Evolutionary conservation across 805 yeast species (phyloP), one percentile per base, ranked within the genome.

Genomic region (Cyberlindnera sargentensis): DNA sequence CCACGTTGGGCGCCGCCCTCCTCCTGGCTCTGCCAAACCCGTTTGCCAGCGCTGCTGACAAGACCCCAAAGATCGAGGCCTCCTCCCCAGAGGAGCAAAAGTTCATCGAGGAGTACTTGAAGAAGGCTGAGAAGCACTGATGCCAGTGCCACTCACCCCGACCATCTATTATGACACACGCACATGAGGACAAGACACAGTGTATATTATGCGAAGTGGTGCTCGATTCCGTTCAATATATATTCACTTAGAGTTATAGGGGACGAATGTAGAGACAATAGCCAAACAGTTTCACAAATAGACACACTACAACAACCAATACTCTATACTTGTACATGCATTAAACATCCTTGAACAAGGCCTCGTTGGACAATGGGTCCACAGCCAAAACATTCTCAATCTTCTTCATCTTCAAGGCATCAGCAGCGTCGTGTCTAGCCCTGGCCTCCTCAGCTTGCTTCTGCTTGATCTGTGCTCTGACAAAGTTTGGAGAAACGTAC

Each of bases 401-500:
- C 68, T 71, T 78, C 65, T 78, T 83, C 52, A 85, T 61, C 69
- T 86, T 87, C 64, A 86, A 73, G 52, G 83, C 81, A 47, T 76
- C 68, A 6, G 95, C 86, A 47, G 86, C 87, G 41, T 85, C 90
- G 41, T 84, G 77, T 67, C 98, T 81, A 33, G 78, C 65, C 51
- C 73, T 75, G 36, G 96, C 95, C 52, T 80, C 80, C 42, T 73
- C 77, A 3, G 97, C 97, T 43, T 84, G 80, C 60, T 84, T 77
- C 55, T 82, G 84, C 63, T 79, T 85, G 51, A 74, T 48, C 71
- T 90, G 96, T 9, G 99, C 87, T 71, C 99, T 84, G 34, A 84
- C 91, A 47, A 85, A 80, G 72, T 93, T 93, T 51, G 99, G 99
- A 47, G 96, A 86, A 39, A 93, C 96, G 65, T 86, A 93, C 66